A percentile compares a stretch with the other conserved stretches of the same genome.
Evolutionary conservation across 169 alveolate species (phyloP).

Genomic region (Cryptosporidium xiaoi): DNA sequence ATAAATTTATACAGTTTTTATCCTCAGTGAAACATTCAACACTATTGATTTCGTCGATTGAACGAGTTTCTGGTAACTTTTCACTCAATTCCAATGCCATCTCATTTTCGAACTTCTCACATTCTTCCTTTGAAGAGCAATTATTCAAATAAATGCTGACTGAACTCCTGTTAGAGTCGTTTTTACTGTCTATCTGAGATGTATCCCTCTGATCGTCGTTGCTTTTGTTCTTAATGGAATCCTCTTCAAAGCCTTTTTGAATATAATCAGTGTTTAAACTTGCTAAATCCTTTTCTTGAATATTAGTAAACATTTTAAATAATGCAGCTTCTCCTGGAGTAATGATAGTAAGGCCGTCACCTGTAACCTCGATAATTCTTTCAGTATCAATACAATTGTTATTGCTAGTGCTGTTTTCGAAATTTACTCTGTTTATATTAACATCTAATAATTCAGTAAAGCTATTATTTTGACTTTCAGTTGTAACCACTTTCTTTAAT

Average conservation of each 20-base stretch:
- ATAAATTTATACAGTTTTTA: background rate
- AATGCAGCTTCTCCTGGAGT: constrained; percentile 73
- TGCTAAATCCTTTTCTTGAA: constrained; percentile 46
- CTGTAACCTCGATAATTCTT: constrained; percentile 55
- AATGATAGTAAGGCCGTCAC: constrained; percentile 60
- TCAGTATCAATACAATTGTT: constrained; percentile 40
- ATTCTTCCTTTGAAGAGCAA: background rate
- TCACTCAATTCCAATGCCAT: background rate
- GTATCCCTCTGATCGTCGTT: constrained; percentile 2
- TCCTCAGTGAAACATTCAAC: background rate
- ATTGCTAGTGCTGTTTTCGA: background rate
- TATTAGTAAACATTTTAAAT: constrained; percentile 59
- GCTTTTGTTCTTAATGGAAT: constrained; percentile 15
- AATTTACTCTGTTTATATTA: background rate
- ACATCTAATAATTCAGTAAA: background rate
- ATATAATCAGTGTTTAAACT: too few relatives aligned
- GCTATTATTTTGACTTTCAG: too few relatives aligned
- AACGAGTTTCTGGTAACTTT: background rate
- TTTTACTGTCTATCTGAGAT: background rate
- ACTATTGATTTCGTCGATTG: background rate
- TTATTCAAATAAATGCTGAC: background rate
- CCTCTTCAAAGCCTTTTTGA: constrained; percentile 9
- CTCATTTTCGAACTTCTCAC: background rate
- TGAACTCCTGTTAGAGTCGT: too few relatives aligned
- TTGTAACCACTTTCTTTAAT: too few relatives aligned